These are phyloP conservation scores for Nemania sp. DNA, from an alignment of 2,329 filamentous ascomycete genomes.

Conservation along the genomic window DNA sequence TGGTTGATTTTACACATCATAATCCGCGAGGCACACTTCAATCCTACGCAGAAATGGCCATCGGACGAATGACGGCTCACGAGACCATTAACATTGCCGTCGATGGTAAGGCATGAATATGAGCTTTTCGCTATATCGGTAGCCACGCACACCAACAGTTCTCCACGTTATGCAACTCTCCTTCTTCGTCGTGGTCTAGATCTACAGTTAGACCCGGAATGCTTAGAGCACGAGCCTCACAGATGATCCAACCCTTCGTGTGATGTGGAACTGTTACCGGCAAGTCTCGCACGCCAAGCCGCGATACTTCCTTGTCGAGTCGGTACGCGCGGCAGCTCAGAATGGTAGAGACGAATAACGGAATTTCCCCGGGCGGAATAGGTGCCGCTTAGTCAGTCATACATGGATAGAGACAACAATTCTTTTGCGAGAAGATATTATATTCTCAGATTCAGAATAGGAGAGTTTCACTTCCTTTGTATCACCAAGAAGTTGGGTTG, in stretches of 20 bases:
- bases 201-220: not conserved
- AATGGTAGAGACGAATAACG: not conserved
- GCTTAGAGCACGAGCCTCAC: not conserved
- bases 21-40: constrained; percentile 8
- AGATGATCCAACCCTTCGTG: not conserved
- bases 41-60: constrained; percentile 13
- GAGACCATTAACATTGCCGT: not conserved
- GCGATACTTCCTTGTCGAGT: not conserved
- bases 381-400: not conserved
- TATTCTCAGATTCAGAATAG: not conserved
- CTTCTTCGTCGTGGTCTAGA: not conserved
- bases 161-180: not conserved
- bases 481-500: not conserved
- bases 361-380: not conserved
- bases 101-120: constrained; percentile 1
- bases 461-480: too few species aligned
- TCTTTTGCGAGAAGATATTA: not conserved
- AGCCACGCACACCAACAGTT: not conserved
- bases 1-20: constrained; percentile 2
- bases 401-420: not conserved
- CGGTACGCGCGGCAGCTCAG: constrained; percentile 1
- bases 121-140: not conserved
- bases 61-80: constrained; percentile 20
- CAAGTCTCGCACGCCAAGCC: not conserved
- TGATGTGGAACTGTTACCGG: not conserved